Evolutionary conservation across 179 eudicot species (phyloP), one percentile per base, ranked within the genome.

Genomic region (Vitellaria paradoxa): DNA sequence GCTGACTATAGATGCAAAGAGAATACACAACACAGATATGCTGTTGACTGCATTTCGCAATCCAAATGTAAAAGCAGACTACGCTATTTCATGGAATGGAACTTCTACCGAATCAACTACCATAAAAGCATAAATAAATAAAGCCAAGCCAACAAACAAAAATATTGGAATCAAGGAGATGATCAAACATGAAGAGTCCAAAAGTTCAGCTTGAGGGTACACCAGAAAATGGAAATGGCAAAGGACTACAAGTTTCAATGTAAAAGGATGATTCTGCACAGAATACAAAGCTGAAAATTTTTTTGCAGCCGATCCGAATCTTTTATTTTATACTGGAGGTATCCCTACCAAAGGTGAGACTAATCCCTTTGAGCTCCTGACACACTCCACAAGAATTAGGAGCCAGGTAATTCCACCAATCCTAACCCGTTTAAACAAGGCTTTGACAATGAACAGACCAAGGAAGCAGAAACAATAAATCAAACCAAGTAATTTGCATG

Each of bases 251-350:
- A 9, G 17, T 23, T 18, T 1, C 3, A 9, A 18, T 23, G 4
- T 17, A 37, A 62, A 23, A 47, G 9, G 6, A 21, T 9, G 42
- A 61, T 15, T 21, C 59, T 46, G 59, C 59, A 62, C 69, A 26
- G 26, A 17, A 9, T 26, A 26, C 17, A 63, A 75, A 64, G 70
- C 18, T 64, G 21, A 76, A 72, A 72, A 50, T 8, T 50, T 65
- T 8, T 50, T 65, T 56, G 53, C 72, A 65, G 46, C 52, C 24
- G 42, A 61, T 47, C 4, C 30, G n/a, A 49, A 10, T 49, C 37
- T 2, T 30, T 30, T 30, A n/a, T 30, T 30, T 0, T 30, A 30
- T 30, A 30, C 2, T 30, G 2, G 37, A 30, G 37, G 37, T 2
- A 30, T 30, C 37, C 37, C 37, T 30, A 30, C 37, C 37, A 30